A percentile compares a stretch with the other conserved stretches of the same genome.
These are phyloP conservation scores for Aspergillus hortae DNA, from an alignment of 2,329 filamentous ascomycete genomes.

Conservation along the genomic window DNA sequence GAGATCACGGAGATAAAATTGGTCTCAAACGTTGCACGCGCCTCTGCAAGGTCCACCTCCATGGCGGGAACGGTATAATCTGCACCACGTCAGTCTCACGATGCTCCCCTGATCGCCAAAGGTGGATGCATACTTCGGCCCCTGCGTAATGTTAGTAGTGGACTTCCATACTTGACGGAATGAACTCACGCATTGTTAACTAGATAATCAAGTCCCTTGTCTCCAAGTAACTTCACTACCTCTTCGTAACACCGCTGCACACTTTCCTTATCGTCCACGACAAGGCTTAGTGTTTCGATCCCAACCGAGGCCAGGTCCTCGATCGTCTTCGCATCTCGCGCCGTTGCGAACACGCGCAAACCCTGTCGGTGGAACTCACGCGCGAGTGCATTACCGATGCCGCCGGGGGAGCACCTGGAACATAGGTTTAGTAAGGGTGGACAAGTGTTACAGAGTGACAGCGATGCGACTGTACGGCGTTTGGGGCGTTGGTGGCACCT, in stretches of 20 bases:
- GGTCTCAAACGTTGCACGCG: conserved; percentile 47
- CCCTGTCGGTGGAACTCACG: conserved; percentile 53
- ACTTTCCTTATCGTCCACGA: conserved; percentile 50
- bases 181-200: conserved; percentile 54
- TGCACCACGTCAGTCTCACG: conserved; percentile 15
- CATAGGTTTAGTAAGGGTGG: background rate
- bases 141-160: conserved; percentile 14
- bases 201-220: conserved; percentile 52
- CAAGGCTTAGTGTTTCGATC: conserved; percentile 54
- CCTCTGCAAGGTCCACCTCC: conserved; percentile 50
- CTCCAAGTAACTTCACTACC: conserved; percentile 45
- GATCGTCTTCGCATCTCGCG: conserved; percentile 49
- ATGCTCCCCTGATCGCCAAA: background rate
- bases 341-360: conserved; percentile 57
- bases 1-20: conserved; percentile 58
- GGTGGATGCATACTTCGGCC: conserved; percentile 27
- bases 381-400: conserved; percentile 58
- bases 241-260: conserved; percentile 47
- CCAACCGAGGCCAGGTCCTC: conserved; percentile 47
- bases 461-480: too few species aligned
- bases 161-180: background rate
- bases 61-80: conserved; percentile 57
- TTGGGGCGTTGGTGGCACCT: conserved; percentile 9
- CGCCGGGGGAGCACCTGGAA: conserved; percentile 43
- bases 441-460: background rate